Percentiles rank a stretch among this genome's conserved stretches.
These are phyloP conservation scores for Colletotrichum viniferum DNA, from an alignment of 2,329 filamentous ascomycete genomes.

Conservation along the genomic window DNA sequence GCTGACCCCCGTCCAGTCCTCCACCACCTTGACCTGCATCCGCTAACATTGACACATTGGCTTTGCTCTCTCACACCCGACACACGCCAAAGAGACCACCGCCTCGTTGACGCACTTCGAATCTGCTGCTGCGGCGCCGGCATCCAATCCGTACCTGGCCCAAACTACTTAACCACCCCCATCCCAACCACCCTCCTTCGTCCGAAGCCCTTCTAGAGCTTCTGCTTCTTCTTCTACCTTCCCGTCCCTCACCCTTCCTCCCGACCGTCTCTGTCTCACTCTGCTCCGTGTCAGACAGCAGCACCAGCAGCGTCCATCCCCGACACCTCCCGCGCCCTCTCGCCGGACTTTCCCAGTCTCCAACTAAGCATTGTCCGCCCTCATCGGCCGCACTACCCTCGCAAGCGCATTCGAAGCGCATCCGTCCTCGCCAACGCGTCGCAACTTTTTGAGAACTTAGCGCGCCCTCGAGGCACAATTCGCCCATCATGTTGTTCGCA, in stretches of 20 bases:
- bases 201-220: not conserved
- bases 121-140: not conserved
- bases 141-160: not conserved
- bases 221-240: not conserved
- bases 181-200: conserved; percentile 12
- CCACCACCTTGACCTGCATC: not conserved
- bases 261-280: not conserved
- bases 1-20: not conserved
- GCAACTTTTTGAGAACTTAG: not conserved
- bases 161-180: conserved; percentile 11
- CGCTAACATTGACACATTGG: not conserved
- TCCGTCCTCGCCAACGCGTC: not conserved
- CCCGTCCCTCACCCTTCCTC: not conserved
- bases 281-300: not conserved
- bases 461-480: not conserved
- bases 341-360: not conserved
- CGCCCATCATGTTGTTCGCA: conserved; percentile 62
- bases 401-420: conserved; percentile 1
- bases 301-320: not conserved
- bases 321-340: not conserved
- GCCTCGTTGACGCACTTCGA: not conserved
- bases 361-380: not conserved
- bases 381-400: not conserved
- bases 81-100: not conserved
- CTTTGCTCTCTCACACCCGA: not conserved